Percentiles rank a stretch among this genome's conserved stretches.
Evolutionary conservation across 495 filamentous ascomycete genomes (phyloP).

Genomic region (Symbiotaphrina buchneri): DNA sequence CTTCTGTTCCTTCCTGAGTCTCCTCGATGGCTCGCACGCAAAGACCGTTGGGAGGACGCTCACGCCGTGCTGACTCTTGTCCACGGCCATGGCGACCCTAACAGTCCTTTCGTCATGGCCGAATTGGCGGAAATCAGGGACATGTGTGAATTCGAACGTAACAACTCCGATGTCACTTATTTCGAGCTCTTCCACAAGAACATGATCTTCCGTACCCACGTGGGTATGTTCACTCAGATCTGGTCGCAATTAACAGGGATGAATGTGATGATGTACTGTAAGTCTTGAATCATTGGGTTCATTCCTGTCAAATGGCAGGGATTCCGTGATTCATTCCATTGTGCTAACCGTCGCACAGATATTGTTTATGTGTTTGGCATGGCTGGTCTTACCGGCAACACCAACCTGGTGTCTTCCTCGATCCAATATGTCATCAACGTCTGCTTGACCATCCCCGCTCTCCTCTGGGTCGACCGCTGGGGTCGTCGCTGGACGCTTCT

Average conservation of each 20-base stretch:
- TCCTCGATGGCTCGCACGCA: slow-evolving; percentile 53
- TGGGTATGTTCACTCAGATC: slow-evolving; percentile 62
- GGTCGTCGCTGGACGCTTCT: slow-evolving; percentile 40
- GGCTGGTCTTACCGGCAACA: slow-evolving; percentile 33
- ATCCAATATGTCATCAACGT: slow-evolving; percentile 61
- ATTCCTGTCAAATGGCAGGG: no score
- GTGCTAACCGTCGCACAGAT: no score
- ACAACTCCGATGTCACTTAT: slow-evolving; percentile 37
- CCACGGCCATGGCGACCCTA: slow-evolving; percentile 39
- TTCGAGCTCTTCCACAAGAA: slow-evolving; percentile 42
- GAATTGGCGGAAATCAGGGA: slow-evolving; percentile 51
- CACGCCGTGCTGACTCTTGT: slow-evolving; percentile 38
- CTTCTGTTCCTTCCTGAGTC: slow-evolving; percentile 50
- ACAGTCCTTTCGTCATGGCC: slow-evolving; percentile 33
- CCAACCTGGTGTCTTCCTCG: slow-evolving; percentile 38
- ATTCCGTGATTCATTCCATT: no score
- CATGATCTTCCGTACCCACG: slow-evolving; percentile 55
- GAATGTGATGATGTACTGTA: slow-evolving; percentile 73
- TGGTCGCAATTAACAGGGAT: slow-evolving; percentile 72
- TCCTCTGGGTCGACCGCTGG: slow-evolving; percentile 32
- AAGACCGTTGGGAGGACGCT: slow-evolving; percentile 53
- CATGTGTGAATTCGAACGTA: slow-evolving; percentile 46
- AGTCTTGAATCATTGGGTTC: no score
- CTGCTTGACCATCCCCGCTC: slow-evolving; percentile 28
- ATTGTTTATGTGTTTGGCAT: slow-evolving; percentile 17